A percentile compares a stretch with the other conserved stretches of the same genome.
Conservation (phyloP, 1,139 yeast genomes). For the Kodamaea derodonti region DNA sequence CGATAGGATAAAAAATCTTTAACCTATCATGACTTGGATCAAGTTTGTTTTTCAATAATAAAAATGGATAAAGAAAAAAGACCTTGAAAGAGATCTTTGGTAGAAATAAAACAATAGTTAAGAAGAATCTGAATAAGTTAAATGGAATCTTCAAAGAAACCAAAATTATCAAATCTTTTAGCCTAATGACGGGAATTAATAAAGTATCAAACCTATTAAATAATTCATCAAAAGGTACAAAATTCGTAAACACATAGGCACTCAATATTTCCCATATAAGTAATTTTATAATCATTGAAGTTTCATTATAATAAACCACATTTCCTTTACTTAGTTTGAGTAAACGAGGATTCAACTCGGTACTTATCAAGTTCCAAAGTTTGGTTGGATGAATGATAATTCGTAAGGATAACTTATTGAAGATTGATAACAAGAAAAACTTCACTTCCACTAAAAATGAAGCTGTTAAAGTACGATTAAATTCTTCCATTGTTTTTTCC, state of each 20-base stretch:
- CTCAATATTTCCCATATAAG: conserved; percentile 17
- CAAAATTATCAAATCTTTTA: conserved; percentile 9
- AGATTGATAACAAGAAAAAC: conserved; percentile 1
- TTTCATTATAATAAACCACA: conserved; percentile 3
- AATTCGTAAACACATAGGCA: conserved; percentile 11
- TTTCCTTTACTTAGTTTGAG: conserved; percentile 4
- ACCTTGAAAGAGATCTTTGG: conserved; percentile 18
- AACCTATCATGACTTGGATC: conserved; percentile 4
- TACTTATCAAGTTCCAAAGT: conserved; percentile 2
- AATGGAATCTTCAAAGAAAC: conserved; percentile 16
- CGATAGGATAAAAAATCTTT: conserved; percentile 3
- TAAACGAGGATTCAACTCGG: conserved; percentile 7
- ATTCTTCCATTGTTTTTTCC: conserved; percentile 1
- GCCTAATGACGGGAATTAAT: conserved; percentile 8
- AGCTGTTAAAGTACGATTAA: background rate
- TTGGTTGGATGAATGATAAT: conserved; percentile 4
- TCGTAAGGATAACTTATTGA: conserved; percentile 3
- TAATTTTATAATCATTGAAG: conserved; percentile 10
- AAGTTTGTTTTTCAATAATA: conserved; percentile 5
- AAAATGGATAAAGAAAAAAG: conserved; percentile 15
- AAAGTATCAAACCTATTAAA: conserved; percentile 4
- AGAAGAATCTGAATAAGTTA: conserved; percentile 12
- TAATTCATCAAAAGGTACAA: conserved; percentile 4
- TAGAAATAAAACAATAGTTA: conserved; percentile 15
- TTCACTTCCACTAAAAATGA: conserved; percentile 5